Evolutionary conservation across 2,329 filamentous ascomycete genomes (phyloP).

Genomic region (Ophiostoma sp.): DNA sequence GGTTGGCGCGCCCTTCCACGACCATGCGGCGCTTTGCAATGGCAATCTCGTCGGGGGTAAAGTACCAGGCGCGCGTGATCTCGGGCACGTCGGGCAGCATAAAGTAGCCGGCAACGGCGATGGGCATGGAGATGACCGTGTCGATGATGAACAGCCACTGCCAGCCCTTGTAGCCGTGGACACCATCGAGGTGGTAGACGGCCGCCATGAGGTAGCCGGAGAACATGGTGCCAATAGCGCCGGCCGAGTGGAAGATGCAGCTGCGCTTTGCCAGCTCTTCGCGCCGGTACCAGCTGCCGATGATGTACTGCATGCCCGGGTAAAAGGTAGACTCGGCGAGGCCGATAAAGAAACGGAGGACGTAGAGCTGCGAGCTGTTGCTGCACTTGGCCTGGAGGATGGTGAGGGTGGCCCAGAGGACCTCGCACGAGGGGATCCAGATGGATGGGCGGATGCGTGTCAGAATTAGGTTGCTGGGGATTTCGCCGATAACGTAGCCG

Average conservation of each 20-base stretch:
- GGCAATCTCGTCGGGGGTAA: conserved; percentile 37
- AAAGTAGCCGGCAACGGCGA: conserved; percentile 50
- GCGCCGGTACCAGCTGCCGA: conserved; percentile 43
- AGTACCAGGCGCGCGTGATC: conserved; percentile 38
- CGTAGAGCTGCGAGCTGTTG: conserved; percentile 38
- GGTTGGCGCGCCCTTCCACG: conserved; percentile 26
- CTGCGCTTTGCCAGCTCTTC: conserved; percentile 48
- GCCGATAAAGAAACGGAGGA: conserved; percentile 42
- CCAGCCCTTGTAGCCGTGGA: conserved; percentile 47
- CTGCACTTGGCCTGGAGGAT: conserved; percentile 34
- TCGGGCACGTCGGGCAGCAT: conserved; percentile 39
- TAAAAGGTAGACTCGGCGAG: conserved; percentile 40
- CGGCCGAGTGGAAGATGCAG: conserved; percentile 45
- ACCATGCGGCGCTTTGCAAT: conserved; percentile 36
- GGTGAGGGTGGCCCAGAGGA: conserved; percentile 36
- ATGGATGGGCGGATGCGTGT: conserved; percentile 41
- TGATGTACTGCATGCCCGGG: conserved; percentile 41
- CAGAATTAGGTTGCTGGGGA: conserved; percentile 37
- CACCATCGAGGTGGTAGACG: conserved; percentile 48
- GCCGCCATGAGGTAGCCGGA: conserved; percentile 54
- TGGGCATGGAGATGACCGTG: conserved; percentile 51
- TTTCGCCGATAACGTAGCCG: conserved; percentile 39
- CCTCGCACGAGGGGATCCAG: conserved; percentile 41
- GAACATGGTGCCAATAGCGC: conserved; percentile 51
- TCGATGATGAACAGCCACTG: conserved; percentile 56